A percentile compares a stretch with the other conserved stretches of the same genome.
Conservation (phyloP, 768 basidiomycete species). For the Pulveroboletus sp. region DNA sequence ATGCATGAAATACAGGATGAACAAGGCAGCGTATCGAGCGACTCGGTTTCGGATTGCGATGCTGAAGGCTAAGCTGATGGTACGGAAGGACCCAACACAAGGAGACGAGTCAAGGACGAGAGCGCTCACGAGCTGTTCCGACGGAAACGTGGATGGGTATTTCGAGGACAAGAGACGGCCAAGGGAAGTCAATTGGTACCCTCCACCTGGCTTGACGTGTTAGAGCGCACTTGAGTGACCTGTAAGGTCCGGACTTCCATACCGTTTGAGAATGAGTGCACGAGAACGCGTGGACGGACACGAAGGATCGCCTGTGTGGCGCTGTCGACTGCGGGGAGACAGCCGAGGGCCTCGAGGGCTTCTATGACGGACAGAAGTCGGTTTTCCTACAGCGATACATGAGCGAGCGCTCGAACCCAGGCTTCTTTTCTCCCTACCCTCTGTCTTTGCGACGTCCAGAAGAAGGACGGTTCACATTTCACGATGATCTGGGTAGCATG, state of each 20-base stretch:
- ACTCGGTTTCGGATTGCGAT: conserved; percentile 21
- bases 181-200: conserved; percentile 17
- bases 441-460: conserved; percentile 11
- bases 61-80: conserved; percentile 20
- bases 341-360: conserved; percentile 22
- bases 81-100: conserved; percentile 6
- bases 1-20: conserved; percentile 13
- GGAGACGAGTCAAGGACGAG: conserved; percentile 25
- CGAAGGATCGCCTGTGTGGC: background rate
- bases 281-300: conserved; percentile 19
- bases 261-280: conserved; percentile 31
- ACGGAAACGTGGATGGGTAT: conserved; percentile 9
- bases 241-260: background rate
- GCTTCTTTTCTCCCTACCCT: conserved; percentile 8
- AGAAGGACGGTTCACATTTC: conserved; percentile 18
- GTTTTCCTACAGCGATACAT: conserved; percentile 9
- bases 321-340: conserved; percentile 7
- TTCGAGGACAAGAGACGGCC: conserved; percentile 17
- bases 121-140: conserved; percentile 5
- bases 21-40: conserved; percentile 8
- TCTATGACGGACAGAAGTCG: conserved; percentile 21
- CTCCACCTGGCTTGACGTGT: conserved; percentile 17
- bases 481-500: conserved; percentile 26
- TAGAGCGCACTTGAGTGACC: background rate
- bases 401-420: background rate